Conservation (phyloP, 1,284 basidiomycete species). For the Acaromyces ingoldii region DNA sequence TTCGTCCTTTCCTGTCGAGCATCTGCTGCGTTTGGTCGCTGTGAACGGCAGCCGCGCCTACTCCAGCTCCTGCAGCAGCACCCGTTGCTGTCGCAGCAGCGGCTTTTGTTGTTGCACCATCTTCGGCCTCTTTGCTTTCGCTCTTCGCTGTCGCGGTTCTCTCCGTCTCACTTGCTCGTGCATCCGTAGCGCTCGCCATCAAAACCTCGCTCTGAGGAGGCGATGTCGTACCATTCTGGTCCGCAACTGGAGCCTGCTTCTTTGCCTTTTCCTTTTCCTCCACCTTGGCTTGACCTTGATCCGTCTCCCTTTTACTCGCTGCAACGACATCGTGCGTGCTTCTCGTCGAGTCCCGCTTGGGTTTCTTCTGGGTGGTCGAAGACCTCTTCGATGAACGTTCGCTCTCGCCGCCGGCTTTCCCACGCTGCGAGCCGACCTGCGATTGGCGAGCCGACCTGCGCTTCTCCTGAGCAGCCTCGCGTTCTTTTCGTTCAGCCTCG, state of each 20-base stretch:
- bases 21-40: constrained; percentile 16
- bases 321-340: background rate
- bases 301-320: background rate
- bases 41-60: constrained; percentile 10
- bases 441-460: too few relatives aligned
- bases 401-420: too few relatives aligned
- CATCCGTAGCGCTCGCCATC: background rate
- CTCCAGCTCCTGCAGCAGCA: constrained; percentile 19
- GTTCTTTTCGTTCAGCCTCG: constrained; percentile 17
- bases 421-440: too few relatives aligned
- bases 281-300: background rate
- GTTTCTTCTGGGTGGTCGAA: too few relatives aligned
- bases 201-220: background rate
- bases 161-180: background rate
- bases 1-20: constrained; percentile 26
- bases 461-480: background rate
- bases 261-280: background rate
- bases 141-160: background rate
- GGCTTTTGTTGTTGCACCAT: background rate
- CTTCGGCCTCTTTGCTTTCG: background rate
- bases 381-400: too few relatives aligned
- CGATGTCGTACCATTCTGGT: background rate
- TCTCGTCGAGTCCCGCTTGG: too few relatives aligned
- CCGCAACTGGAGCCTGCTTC: background rate
- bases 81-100: constrained; percentile 25